Percentiles rank a stretch among this genome's conserved stretches.
These are phyloP conservation scores for Cicer pinnatifidum DNA, from an alignment of 306 rosid genomes.

Conservation along the genomic window DNA sequence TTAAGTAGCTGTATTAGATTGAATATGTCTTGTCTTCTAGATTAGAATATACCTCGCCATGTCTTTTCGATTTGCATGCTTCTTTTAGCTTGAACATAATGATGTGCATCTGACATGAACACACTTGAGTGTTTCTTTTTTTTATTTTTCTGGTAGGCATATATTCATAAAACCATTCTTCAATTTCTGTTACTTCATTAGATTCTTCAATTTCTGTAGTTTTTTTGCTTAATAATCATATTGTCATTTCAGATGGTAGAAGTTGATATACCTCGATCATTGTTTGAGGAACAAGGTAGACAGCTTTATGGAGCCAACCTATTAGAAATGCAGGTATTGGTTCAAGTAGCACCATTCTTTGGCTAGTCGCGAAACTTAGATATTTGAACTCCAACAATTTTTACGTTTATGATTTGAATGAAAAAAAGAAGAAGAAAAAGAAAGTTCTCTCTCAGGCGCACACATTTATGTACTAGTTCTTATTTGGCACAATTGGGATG, in stretches of 20 bases:
- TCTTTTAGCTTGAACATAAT: constrained; percentile 19
- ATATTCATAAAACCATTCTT: constrained; percentile 1
- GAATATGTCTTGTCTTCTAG: constrained; percentile 23
- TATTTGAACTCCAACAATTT: constrained; percentile 1
- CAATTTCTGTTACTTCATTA: neutral
- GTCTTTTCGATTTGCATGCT: constrained; percentile 18
- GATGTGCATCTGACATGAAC: constrained; percentile 29
- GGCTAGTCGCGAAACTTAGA: constrained; percentile 24
- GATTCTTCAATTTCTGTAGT: neutral
- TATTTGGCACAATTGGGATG: constrained; percentile 37
- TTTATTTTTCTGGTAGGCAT: neutral
- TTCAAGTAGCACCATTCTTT: constrained; percentile 27
- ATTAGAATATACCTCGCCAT: constrained; percentile 4
- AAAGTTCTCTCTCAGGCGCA: neutral
- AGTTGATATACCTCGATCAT: constrained; percentile 80
- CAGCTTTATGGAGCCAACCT: constrained; percentile 90
- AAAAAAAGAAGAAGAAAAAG: neutral
- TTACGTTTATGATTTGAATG: constrained; percentile 7
- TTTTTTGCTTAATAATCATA: neutral
- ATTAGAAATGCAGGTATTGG: constrained; percentile 80
- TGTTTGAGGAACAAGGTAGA: constrained; percentile 96
- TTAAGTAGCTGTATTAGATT: constrained; percentile 33
- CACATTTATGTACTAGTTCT: constrained; percentile 16
- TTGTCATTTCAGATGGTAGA: constrained; percentile 75
- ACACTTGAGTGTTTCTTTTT: neutral